Evolutionary conservation across 805 yeast species (phyloP).

Genomic region (Yarrowia keelungensis): DNA sequence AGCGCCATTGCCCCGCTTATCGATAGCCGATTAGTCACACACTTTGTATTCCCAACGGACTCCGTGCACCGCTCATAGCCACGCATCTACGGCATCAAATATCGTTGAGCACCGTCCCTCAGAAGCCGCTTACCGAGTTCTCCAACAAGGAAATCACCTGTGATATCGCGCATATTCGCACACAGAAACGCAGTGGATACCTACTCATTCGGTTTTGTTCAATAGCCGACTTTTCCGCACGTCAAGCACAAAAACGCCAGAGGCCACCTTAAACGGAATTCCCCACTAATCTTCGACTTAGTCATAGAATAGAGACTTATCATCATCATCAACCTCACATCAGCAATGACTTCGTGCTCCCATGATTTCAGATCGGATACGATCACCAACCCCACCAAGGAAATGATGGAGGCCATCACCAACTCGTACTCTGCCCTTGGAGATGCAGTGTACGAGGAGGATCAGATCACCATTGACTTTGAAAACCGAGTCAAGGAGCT

Average conservation of each 20-base stretch:
- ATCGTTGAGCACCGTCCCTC: conserved; percentile 6
- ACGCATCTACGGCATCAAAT: neutral
- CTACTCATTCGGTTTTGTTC: neutral
- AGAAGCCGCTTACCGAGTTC: neutral
- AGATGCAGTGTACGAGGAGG: conserved; percentile 90
- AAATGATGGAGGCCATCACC: conserved; percentile 69
- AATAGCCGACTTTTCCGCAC: conserved; percentile 5
- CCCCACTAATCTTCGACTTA: no score
- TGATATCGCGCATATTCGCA: neutral
- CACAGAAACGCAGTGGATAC: neutral
- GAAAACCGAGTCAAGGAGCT: conserved; percentile 69
- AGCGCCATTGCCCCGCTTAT: neutral
- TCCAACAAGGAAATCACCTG: neutral
- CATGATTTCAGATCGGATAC: conserved; percentile 65
- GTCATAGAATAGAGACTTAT: neutral
- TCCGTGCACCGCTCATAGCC: conserved; percentile 3
- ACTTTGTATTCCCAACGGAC: neutral
- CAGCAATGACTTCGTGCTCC: conserved; percentile 13
- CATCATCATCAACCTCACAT: no score
- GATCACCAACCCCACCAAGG: conserved; percentile 82
- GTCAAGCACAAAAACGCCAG: neutral
- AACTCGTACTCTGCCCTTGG: conserved; percentile 60
- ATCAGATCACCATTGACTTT: conserved; percentile 67
- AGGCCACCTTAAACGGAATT: neutral
- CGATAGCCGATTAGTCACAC: conserved; percentile 18